Conservation (phyloP, 2,329 filamentous ascomycete species). For the Periconia macrospinosa region DNA sequence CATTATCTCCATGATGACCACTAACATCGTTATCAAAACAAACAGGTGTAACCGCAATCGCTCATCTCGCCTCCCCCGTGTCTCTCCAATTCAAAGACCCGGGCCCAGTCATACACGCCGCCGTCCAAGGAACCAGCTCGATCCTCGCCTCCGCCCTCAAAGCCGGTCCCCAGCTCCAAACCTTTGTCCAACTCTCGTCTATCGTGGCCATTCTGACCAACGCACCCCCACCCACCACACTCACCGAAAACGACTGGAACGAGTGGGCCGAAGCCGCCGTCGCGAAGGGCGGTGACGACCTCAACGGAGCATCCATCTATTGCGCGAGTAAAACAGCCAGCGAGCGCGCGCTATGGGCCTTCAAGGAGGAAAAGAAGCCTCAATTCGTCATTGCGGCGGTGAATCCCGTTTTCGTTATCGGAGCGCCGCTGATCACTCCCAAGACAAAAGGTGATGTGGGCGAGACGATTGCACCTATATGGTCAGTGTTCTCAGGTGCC, state of each 20-base stretch:
- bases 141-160: slow-evolving; percentile 21
- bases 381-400: slow-evolving; percentile 44
- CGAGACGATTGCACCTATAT: slow-evolving; percentile 38
- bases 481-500: slow-evolving; percentile 38
- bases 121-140: slow-evolving; percentile 21
- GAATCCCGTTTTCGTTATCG: slow-evolving; percentile 48
- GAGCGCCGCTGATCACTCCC: slow-evolving; percentile 43
- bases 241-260: slow-evolving; percentile 30
- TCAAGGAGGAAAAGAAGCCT: slow-evolving; percentile 40
- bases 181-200: slow-evolving; percentile 28
- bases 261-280: slow-evolving; percentile 24
- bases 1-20: background rate
- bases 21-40: background rate
- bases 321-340: slow-evolving; percentile 33
- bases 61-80: slow-evolving; percentile 24
- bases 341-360: slow-evolving; percentile 34
- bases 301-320: slow-evolving; percentile 26
- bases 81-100: slow-evolving; percentile 23
- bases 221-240: slow-evolving; percentile 15
- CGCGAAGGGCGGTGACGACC: slow-evolving; percentile 24
- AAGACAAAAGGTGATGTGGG: slow-evolving; percentile 32
- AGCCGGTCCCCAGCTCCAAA: slow-evolving; percentile 29
- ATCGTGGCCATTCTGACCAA: slow-evolving; percentile 15
- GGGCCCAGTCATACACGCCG: slow-evolving; percentile 21
- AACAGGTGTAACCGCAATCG: slow-evolving; percentile 21